phyloP scores from a whole-genome alignment of 345 rosid species.

The Eutrema japonicum region DNA sequence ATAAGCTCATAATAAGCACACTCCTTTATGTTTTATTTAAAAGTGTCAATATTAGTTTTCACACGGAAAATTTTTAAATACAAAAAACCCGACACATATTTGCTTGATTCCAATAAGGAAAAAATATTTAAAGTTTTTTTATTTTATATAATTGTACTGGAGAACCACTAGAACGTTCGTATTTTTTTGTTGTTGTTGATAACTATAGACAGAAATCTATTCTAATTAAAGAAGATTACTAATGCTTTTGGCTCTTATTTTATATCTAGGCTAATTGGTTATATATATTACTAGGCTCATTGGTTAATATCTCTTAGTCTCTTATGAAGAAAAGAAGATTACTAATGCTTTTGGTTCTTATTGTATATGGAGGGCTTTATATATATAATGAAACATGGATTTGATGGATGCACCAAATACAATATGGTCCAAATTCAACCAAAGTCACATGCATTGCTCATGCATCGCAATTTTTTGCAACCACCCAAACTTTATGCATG shows the following conservation, averaged over 20 bases:
- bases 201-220: no score
- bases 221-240: no score
- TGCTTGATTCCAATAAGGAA: neutral
- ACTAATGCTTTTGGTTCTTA: slow-evolving; percentile 18
- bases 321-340: slow-evolving; percentile 1
- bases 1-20: no score
- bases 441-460: slow-evolving; percentile 38
- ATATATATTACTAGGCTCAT: neutral
- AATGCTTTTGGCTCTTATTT: no score
- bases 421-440: slow-evolving; percentile 28
- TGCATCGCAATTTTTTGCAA: slow-evolving; percentile 33
- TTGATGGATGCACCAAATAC: slow-evolving; percentile 40
- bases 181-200: no score
- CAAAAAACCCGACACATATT: neutral
- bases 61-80: neutral
- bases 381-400: slow-evolving; percentile 12
- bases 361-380: neutral
- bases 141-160: neutral
- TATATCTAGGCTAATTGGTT: no score
- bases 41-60: slow-evolving; percentile 1
- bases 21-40: neutral
- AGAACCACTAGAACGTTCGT: slow-evolving; percentile 1
- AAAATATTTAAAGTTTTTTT: neutral
- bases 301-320: slow-evolving; percentile 12
- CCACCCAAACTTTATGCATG: slow-evolving; percentile 27